These are phyloP conservation scores for Rhododendron henanense DNA, from an alignment of 148 eudicot genomes.

Conservation along the genomic window DNA sequence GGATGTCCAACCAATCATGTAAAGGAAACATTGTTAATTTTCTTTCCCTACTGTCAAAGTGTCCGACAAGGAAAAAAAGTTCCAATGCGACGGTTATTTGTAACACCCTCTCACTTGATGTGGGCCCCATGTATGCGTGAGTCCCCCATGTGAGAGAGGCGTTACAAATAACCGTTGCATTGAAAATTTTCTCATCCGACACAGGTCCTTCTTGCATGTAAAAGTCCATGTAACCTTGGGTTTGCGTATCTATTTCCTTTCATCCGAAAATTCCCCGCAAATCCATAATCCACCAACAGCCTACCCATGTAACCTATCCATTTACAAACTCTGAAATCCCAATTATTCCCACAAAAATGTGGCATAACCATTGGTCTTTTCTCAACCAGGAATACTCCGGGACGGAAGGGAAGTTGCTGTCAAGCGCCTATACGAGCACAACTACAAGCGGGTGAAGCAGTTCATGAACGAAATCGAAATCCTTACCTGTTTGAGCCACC, in stretches of 20 bases:
- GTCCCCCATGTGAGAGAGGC: too few relatives aligned
- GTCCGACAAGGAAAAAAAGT: too few relatives aligned
- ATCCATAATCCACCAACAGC: background rate
- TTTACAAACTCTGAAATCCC: background rate
- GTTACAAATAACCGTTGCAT: too few relatives aligned
- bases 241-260: background rate
- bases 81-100: too few relatives aligned
- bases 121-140: too few relatives aligned
- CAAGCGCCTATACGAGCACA: conserved; percentile 43
- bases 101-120: too few relatives aligned
- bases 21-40: too few relatives aligned
- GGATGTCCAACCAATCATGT: too few relatives aligned
- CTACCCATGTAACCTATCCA: background rate
- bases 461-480: conserved; percentile 2
- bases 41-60: too few relatives aligned
- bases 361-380: background rate
- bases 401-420: conserved; percentile 73
- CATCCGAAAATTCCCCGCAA: background rate
- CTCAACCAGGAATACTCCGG: conserved; percentile 41
- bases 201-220: background rate
- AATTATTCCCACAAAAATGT: background rate
- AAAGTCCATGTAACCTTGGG: background rate
- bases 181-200: background rate
- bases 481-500: conserved; percentile 30
- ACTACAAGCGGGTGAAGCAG: conserved; percentile 9